Percentiles rank a stretch among this genome's conserved stretches.
Evolutionary conservation across 805 yeast genomes (phyloP).

Genomic region (Metschnikowia cubensis): DNA sequence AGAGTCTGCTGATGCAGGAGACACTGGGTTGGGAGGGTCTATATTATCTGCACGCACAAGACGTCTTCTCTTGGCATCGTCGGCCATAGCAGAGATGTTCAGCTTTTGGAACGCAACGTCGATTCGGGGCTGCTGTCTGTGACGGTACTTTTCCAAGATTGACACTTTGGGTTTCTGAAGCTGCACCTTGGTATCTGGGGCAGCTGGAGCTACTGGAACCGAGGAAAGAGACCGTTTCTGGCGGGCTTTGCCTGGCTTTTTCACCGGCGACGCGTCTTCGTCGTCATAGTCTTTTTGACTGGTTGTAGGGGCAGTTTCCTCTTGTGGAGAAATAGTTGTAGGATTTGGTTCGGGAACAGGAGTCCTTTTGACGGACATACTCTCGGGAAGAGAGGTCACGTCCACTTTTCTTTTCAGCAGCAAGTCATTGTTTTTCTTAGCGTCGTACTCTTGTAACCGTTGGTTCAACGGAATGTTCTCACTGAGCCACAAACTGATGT

Average conservation of each 20-base stretch:
- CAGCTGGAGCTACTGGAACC: conserved; percentile 6
- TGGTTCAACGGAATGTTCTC: conserved; percentile 23
- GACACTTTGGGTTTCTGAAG: conserved; percentile 38
- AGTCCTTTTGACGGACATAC: background rate
- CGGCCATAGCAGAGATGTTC: conserved; percentile 19
- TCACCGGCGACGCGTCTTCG: conserved; percentile 37
- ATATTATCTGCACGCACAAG: conserved; percentile 29
- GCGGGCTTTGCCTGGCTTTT: conserved; percentile 31
- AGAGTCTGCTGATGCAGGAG: background rate
- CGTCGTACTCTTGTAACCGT: conserved; percentile 14
- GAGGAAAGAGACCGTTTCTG: conserved; percentile 14
- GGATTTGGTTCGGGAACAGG: background rate
- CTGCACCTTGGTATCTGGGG: conserved; percentile 36
- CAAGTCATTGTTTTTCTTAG: conserved; percentile 5
- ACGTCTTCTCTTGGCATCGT: conserved; percentile 28
- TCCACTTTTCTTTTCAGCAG: background rate
- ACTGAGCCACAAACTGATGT: conserved; percentile 35
- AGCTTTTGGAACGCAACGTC: conserved; percentile 21
- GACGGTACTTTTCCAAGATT: conserved; percentile 40
- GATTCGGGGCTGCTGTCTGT: conserved; percentile 32
- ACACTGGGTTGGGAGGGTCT: conserved; percentile 4
- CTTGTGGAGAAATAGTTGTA: background rate
- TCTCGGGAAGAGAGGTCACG: background rate
- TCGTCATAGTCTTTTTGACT: conserved; percentile 19
- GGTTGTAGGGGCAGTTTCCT: background rate